Evolutionary conservation across 208 protist genomes (phyloP).

Genomic region (Entamoeba histolytica): DNA sequence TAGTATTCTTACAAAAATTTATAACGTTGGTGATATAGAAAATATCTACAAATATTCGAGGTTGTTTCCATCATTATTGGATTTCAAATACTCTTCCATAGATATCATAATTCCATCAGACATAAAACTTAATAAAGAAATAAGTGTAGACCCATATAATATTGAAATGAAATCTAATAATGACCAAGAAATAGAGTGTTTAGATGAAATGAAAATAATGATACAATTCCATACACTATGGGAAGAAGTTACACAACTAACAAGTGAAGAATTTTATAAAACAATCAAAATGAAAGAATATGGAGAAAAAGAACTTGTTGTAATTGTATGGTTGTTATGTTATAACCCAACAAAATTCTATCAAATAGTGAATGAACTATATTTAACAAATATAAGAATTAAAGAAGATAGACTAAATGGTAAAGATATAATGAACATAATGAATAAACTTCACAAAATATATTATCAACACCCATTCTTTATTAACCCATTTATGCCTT

Average conservation of each 20-base stretch:
- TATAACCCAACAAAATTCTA: background rate
- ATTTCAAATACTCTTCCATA: too few species aligned
- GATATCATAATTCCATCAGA: too few species aligned
- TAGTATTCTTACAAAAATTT: background rate
- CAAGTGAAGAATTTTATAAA: background rate
- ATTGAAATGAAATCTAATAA: background rate
- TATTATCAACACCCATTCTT: background rate
- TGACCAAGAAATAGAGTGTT: background rate
- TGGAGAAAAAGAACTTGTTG: too few species aligned
- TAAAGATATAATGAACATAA: background rate
- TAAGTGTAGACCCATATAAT: background rate
- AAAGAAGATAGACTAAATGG: background rate
- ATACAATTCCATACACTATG: background rate
- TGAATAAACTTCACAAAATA: background rate
- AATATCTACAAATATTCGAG: too few species aligned
- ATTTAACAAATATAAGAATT: background rate
- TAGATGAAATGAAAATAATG: background rate
- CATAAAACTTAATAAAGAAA: background rate
- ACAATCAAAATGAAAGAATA: too few species aligned
- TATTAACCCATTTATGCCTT: background rate
- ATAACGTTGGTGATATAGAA: too few species aligned
- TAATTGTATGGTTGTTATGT: too few species aligned
- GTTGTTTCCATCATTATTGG: too few species aligned
- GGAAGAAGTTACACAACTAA: background rate
- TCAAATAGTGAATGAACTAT: background rate